phyloP scores from a whole-genome alignment of 257 asterid species.

The Nemophila menziesii region DNA sequence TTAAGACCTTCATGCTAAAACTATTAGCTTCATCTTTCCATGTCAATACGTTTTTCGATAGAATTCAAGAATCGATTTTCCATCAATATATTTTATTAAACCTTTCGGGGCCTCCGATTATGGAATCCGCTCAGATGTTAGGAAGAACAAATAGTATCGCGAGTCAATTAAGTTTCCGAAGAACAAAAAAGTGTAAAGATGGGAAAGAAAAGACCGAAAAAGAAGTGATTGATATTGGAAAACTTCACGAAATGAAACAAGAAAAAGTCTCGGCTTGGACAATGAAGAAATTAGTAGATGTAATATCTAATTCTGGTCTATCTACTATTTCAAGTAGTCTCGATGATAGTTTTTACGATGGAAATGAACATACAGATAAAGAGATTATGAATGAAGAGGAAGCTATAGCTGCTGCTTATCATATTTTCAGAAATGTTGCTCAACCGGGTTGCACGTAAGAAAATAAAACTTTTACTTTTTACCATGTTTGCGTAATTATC shows the following conservation, averaged over 20 bases:
- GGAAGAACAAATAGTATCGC: slow-evolving; percentile 38
- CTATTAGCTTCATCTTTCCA: slow-evolving; percentile 73
- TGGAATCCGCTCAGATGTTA: slow-evolving; percentile 47
- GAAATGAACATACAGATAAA: slow-evolving; percentile 45
- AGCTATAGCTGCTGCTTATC: slow-evolving; percentile 86
- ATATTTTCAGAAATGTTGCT: slow-evolving; percentile 70
- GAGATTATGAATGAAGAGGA: slow-evolving; percentile 73
- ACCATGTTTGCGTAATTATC: not conserved
- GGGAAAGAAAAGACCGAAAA: slow-evolving; percentile 46
- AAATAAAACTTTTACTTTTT: not conserved
- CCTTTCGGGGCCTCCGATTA: slow-evolving; percentile 53
- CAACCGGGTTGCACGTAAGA: slow-evolving; percentile 65
- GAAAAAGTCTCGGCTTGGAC: slow-evolving; percentile 90
- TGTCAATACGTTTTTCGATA: slow-evolving; percentile 66
- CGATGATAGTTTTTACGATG: slow-evolving; percentile 31
- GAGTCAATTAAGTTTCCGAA: slow-evolving; percentile 40
- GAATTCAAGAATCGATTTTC: slow-evolving; percentile 65
- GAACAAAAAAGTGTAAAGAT: slow-evolving; percentile 37
- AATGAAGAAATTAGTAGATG: slow-evolving; percentile 67
- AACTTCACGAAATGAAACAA: slow-evolving; percentile 65
- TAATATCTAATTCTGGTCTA: slow-evolving; percentile 58
- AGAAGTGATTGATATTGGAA: slow-evolving; percentile 42
- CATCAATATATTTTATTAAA: slow-evolving; percentile 61
- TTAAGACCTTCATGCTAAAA: slow-evolving; percentile 64
- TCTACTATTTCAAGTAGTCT: slow-evolving; percentile 53